A percentile compares a stretch with the other conserved stretches of the same genome.
These are phyloP conservation scores for Agaricales sp. DNA, from an alignment of 1,284 basidiomycete genomes.

Conservation along the genomic window DNA sequence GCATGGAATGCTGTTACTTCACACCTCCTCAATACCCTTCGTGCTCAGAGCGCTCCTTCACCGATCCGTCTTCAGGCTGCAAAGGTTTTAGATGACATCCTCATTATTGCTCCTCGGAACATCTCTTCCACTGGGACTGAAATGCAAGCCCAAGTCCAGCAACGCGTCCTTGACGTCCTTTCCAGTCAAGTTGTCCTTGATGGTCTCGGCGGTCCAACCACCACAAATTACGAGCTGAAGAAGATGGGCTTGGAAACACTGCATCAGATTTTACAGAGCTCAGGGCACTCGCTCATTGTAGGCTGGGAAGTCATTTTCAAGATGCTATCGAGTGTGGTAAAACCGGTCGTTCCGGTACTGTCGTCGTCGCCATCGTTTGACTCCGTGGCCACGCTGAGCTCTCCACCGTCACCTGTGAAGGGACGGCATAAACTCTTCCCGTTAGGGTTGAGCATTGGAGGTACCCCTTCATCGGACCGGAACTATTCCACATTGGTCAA, in stretches of 20 bases:
- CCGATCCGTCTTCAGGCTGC: constrained; percentile 83
- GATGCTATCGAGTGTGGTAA: constrained; percentile 79
- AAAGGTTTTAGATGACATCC: constrained; percentile 73
- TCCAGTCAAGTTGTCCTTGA: constrained; percentile 68
- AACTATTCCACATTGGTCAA: constrained; percentile 63
- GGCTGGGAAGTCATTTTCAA: constrained; percentile 93
- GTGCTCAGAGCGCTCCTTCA: constrained; percentile 59
- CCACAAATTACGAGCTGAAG: constrained; percentile 59
- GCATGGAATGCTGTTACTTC: constrained; percentile 78
- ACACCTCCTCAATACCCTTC: constrained; percentile 71
- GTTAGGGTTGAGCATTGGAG: constrained; percentile 42
- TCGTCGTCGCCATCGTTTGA: constrained; percentile 31
- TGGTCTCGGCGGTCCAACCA: constrained; percentile 22
- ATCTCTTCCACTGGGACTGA: constrained; percentile 44
- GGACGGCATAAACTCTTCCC: constrained; percentile 33
- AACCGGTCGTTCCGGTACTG: constrained; percentile 27
- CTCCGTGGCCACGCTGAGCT: constrained; percentile 26
- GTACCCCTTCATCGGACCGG: constrained; percentile 35
- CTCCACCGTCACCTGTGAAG: constrained; percentile 24
- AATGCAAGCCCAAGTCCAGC: constrained; percentile 64
- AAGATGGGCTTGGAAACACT: constrained; percentile 83
- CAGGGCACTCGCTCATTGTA: constrained; percentile 81
- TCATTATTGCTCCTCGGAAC: constrained; percentile 63
- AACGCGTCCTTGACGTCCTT: constrained; percentile 75
- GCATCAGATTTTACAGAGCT: constrained; percentile 82